Conservation (phyloP, 257 asterid genomes). For the Scutellaria galericulata region DNA sequence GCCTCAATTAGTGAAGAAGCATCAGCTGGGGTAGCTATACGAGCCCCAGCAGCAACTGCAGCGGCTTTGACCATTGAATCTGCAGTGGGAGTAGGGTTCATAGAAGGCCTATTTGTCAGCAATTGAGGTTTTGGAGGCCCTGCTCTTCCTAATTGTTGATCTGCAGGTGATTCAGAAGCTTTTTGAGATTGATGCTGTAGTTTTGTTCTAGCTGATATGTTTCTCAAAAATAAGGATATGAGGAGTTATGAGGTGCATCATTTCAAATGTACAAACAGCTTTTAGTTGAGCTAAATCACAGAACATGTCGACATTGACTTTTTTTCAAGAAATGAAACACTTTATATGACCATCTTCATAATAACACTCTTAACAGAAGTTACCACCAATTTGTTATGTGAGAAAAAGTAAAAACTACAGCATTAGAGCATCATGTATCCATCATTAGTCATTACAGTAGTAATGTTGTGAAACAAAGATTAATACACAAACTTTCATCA, state of each 20-base stretch:
- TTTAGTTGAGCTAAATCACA: neutral
- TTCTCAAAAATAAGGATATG: constrained; percentile 38
- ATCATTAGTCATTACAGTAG: neutral
- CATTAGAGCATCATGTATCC: neutral
- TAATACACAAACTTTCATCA: neutral
- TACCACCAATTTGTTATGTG: neutral
- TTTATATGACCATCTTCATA: neutral
- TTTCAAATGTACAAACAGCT: constrained; percentile 38
- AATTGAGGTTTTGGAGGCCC: constrained; percentile 44
- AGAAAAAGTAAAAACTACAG: neutral
- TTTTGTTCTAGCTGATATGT: constrained; percentile 43
- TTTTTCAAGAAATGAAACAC: neutral
- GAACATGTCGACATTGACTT: neutral
- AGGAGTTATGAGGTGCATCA: constrained; percentile 30
- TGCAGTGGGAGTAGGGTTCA: constrained; percentile 44
- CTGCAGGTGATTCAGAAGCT: constrained; percentile 28
- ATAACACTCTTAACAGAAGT: neutral
- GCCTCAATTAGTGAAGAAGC: constrained; percentile 68
- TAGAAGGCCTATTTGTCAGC: constrained; percentile 43
- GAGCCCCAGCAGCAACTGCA: constrained; percentile 89
- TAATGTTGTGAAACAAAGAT: constrained; percentile 4
- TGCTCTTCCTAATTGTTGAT: constrained; percentile 33
- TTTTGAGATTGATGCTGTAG: constrained; percentile 38
- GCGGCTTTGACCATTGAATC: constrained; percentile 81
- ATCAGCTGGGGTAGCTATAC: constrained; percentile 67